Evolutionary conservation across 768 basidiomycete genomes (phyloP), one percentile per base, ranked within the genome.

Genomic region (Candolleomyces eurysporus): DNA sequence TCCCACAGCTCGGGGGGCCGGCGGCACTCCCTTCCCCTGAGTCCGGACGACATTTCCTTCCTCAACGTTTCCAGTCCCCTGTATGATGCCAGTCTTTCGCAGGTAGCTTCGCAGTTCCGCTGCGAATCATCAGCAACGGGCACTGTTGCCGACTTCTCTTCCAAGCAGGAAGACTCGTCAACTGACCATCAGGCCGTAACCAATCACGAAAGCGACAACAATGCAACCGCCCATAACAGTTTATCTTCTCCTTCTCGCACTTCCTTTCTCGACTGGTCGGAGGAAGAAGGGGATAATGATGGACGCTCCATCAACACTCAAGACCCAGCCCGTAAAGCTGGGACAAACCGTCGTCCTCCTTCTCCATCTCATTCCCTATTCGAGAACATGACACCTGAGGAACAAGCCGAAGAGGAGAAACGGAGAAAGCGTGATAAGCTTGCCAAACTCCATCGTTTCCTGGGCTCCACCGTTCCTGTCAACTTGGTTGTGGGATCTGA

Each of bases 371-470:
- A 79, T 21, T 84, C 83, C 45, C 68, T 84, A 49, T 77, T 77
- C 46, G 82, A 84, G 59, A 77, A 75, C 55, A 67, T 85, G 68
- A 75, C 81, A 53, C 75, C 80, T 22, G 83, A 86, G 59, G 80
- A 80, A 61, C 80, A 76, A 61, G 81, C 75, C 17, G 90, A 91
- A 54, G 83, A 84, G 21, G 85, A 88, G 61, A 83, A 83, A 62
- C 78, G 84, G 60, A 82, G 84, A 63, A 91, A 89, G 73, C 81
- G 92, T 55, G 89, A 91, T 65, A 86, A 87, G 65, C 76, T 94
- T 50, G 89, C 89, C 3, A 93, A 87, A 71, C 81, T 94, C 4
- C 91, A 94, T 73, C 89, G 92, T 50, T 93, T 89, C 74, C 80
- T 94, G 39, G 92, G 92, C n/a, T 91, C 90, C 19, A 83, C 84